These are phyloP conservation scores for Micromonas commoda DNA, from an alignment of 139 green algal species.

Conservation along the genomic window DNA sequence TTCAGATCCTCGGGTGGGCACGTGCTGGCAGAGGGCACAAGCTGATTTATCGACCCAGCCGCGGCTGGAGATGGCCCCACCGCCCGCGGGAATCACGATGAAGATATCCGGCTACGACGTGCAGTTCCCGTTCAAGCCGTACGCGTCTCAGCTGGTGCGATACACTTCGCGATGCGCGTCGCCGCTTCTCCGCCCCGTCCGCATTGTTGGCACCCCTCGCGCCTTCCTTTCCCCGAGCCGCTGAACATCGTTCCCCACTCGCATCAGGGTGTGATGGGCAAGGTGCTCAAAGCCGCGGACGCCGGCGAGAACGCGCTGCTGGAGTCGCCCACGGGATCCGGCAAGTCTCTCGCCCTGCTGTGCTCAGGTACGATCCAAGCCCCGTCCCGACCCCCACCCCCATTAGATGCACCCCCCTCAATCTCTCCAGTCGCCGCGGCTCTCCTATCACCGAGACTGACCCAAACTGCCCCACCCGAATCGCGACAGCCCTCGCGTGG, in stretches of 20 bases:
- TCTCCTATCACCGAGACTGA: neutral
- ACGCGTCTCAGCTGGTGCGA: slow-evolving; percentile 59
- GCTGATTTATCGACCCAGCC: no score
- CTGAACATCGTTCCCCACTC: neutral
- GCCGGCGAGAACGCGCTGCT: slow-evolving; percentile 60
- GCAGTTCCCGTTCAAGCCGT: slow-evolving; percentile 62
- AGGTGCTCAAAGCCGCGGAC: slow-evolving; percentile 65
- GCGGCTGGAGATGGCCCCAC: no score
- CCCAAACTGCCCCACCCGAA: neutral
- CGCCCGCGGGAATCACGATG: slow-evolving; percentile 32
- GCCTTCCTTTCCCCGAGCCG: neutral
- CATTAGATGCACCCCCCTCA: neutral
- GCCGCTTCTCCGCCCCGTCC: neutral
- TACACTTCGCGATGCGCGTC: neutral
- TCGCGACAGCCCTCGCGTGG: slow-evolving; percentile 33
- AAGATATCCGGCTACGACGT: slow-evolving; percentile 56
- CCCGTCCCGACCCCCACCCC: no score
- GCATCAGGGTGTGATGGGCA: slow-evolving; percentile 58
- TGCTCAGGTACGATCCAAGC: slow-evolving; percentile 50
- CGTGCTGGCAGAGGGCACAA: no score
- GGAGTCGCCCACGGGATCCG: slow-evolving; percentile 56
- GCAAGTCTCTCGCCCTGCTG: slow-evolving; percentile 86
- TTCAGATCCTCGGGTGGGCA: no score
- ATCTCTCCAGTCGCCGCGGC: neutral
- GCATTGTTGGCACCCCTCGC: neutral